phyloP scores from a whole-genome alignment of 306 rosid genomes.

The Morella rubra region DNA sequence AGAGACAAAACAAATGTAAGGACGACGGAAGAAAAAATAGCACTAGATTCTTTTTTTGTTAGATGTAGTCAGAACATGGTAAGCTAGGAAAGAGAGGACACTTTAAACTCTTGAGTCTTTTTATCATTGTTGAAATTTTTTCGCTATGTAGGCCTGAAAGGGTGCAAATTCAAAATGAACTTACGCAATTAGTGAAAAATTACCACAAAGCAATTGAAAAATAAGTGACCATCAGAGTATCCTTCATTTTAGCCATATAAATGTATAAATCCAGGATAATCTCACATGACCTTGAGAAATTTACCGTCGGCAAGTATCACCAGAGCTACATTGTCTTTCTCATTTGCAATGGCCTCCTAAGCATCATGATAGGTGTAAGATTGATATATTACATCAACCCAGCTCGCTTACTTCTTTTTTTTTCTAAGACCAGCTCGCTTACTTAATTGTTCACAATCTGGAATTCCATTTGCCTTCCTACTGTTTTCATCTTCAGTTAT shows the following conservation, averaged over 20 bases:
- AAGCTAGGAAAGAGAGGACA: not conserved
- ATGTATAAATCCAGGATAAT: not conserved
- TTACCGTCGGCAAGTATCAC: not conserved
- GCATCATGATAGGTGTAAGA: not conserved
- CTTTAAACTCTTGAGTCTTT: not conserved
- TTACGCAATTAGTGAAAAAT: not conserved
- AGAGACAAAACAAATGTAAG: constrained; percentile 1
- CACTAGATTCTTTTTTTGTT: not conserved
- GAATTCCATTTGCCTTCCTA: not conserved
- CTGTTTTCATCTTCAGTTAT: not conserved
- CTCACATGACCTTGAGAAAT: not conserved
- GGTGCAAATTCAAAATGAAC: not conserved
- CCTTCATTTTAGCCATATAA: not conserved
- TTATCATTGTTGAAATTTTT: not conserved
- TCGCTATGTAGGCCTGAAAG: not conserved
- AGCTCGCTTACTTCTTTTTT: no score
- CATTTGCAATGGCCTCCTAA: not conserved
- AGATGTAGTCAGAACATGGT: not conserved
- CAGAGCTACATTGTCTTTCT: not conserved
- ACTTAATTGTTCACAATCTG: not conserved
- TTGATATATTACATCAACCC: not conserved
- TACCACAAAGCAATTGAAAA: not conserved
- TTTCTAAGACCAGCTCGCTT: no score
- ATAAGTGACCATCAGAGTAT: not conserved
- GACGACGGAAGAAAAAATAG: not conserved